Evolutionary conservation across 192 early-diverging fungal species (phyloP).

Genomic region (Glomus cerebriforme): DNA sequence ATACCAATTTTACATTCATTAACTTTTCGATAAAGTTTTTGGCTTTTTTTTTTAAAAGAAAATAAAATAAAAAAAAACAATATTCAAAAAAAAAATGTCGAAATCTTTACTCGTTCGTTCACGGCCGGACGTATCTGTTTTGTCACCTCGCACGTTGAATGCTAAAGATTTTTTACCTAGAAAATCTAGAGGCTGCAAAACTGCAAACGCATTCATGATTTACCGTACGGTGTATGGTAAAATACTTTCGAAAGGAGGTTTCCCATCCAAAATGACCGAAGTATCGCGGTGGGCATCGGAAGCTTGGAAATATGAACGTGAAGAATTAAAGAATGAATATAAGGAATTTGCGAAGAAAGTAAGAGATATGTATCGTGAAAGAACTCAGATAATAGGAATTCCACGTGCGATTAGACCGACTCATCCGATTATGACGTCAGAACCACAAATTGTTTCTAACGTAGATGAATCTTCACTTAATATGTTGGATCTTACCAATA

Average conservation of each 20-base stretch:
- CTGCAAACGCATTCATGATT: slow-evolving; percentile 23
- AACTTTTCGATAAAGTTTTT: no score
- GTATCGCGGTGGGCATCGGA: slow-evolving; percentile 9
- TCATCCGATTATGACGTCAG: not conserved
- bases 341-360: not conserved
- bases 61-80: not conserved
- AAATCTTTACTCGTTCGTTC: not conserved
- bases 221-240: slow-evolving; percentile 20
- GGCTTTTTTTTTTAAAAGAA: not conserved
- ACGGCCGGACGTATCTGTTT: not conserved
- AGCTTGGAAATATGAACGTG: not conserved
- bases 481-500: no score
- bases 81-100: not conserved
- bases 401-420: not conserved
- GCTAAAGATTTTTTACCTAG: not conserved
- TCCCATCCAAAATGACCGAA: slow-evolving; percentile 11
- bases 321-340: slow-evolving; percentile 1
- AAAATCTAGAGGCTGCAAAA: not conserved
- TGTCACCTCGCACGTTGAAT: not conserved
- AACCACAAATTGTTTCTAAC: not conserved
- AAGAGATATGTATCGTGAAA: not conserved
- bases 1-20: no score
- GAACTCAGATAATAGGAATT: not conserved
- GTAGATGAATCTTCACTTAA: no score
- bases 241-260: not conserved